A percentile compares a stretch with the other conserved stretches of the same genome.
phyloP scores from a whole-genome alignment of 140 eudicot species.

The Oenanthe javanica region DNA sequence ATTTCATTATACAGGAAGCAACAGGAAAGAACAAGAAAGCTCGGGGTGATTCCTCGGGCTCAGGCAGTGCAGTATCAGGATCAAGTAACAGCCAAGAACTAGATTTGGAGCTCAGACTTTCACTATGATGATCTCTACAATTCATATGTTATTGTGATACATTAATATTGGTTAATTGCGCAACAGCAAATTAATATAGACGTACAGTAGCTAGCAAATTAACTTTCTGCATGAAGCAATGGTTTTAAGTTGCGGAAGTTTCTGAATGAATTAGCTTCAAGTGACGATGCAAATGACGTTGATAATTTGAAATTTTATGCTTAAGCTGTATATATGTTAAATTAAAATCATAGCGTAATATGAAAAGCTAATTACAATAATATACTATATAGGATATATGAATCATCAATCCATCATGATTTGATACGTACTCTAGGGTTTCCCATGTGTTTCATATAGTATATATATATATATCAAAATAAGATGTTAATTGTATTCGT shows the following conservation, averaged over 20 bases:
- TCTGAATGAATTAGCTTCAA: not conserved
- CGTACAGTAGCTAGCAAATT: not conserved
- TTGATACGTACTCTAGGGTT: no score
- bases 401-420: no score
- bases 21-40: constrained; percentile 28
- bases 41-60: constrained; percentile 12
- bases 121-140: constrained; percentile 16
- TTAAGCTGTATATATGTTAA: no score
- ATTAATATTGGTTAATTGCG: not conserved
- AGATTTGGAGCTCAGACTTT: constrained; percentile 79
- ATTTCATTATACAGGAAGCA: constrained; percentile 32
- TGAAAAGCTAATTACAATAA: no score
- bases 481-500: no score
- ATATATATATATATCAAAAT: no score
- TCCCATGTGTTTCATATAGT: no score
- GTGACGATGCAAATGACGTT: no score
- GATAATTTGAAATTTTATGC: no score
- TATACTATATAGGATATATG: no score
- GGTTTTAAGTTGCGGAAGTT: not conserved
- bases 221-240: not conserved
- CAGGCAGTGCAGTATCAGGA: constrained; percentile 44
- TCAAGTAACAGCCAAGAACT: constrained; percentile 58
- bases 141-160: not conserved
- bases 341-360: no score
- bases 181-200: not conserved